Conservation (phyloP, 495 filamentous ascomycete genomes). For the Hyaloscypha variabilis region DNA sequence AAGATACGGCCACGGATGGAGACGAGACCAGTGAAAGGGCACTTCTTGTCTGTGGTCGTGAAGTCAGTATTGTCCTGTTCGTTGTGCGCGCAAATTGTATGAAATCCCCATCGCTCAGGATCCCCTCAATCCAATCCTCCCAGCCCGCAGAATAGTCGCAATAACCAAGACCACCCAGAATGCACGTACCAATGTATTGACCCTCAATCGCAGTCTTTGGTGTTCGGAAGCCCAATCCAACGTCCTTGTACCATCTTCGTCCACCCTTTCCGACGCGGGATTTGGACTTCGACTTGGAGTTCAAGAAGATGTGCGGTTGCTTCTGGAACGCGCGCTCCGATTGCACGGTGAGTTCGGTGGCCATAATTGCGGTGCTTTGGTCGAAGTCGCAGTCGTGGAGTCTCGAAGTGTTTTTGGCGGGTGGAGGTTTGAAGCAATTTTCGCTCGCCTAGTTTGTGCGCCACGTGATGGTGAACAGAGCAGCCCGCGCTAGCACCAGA, state of each 20-base stretch:
- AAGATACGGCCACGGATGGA: conserved; percentile 99
- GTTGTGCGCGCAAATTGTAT: not conserved
- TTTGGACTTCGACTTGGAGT: conserved; percentile 85
- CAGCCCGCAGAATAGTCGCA: not conserved
- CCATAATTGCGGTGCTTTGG: conserved; percentile 75
- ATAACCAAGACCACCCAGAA: not conserved
- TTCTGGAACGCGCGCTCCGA: conserved; percentile 98
- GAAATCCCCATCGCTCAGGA: not conserved
- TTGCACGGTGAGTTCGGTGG: conserved; percentile 97
- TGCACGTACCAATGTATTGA: conserved; percentile 92
- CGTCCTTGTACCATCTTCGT: conserved; percentile 99
- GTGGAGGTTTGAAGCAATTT: conserved; percentile 11
- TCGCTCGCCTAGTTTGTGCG: conserved; percentile 17
- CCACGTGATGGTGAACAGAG: conserved; percentile 2
- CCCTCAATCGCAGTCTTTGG: conserved; percentile 98
- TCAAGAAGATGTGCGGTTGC: conserved; percentile 99
- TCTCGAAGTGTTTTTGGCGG: conserved; percentile 10
- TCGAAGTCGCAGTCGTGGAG: conserved; percentile 32
- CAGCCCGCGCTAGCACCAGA: not conserved
- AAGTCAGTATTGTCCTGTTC: conserved; percentile 29
- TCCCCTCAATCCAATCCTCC: not conserved
- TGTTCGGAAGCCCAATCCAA: conserved; percentile 97
- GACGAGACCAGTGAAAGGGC: conserved; percentile 97
- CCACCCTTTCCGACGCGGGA: conserved; percentile 83
- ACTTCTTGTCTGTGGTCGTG: conserved; percentile 90